These are phyloP conservation scores for Tanacetum coccineum DNA, from an alignment of 129 eudicot genomes.

Conservation along the genomic window DNA sequence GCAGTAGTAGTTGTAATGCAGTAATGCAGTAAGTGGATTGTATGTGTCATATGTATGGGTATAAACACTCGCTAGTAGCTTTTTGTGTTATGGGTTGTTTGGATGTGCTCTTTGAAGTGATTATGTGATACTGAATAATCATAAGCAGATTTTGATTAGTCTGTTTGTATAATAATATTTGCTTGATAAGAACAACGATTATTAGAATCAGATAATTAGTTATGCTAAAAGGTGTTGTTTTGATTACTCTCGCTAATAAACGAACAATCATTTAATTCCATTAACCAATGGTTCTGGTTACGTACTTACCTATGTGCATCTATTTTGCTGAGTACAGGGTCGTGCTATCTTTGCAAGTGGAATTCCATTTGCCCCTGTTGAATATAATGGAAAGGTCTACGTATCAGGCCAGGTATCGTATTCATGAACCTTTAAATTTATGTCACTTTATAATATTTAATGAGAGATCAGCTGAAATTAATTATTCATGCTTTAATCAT, in stretches of 20 bases:
- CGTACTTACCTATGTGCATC: neutral
- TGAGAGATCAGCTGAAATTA: neutral
- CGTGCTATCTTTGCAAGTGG: slow-evolving; percentile 94
- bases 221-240: too few species aligned
- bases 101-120: neutral
- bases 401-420: slow-evolving; percentile 83
- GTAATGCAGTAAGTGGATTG: too few species aligned
- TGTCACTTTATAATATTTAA: neutral
- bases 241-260: neutral
- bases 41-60: neutral
- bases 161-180: neutral
- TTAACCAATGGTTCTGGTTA: too few species aligned
- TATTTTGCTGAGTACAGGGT: slow-evolving; percentile 47
- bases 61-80: neutral
- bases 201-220: too few species aligned
- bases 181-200: neutral
- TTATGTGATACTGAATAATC: neutral
- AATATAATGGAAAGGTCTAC: slow-evolving; percentile 60
- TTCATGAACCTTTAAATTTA: slow-evolving; percentile 21
- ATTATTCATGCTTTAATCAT: slow-evolving; percentile 19
- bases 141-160: neutral
- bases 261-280: too few species aligned
- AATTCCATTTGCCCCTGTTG: slow-evolving; percentile 87
- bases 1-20: too few species aligned
- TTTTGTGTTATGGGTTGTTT: too few species aligned